Base-by-base conservation (phyloP, 2,329 filamentous ascomycete species). In the Ustulina deusta region DNA sequence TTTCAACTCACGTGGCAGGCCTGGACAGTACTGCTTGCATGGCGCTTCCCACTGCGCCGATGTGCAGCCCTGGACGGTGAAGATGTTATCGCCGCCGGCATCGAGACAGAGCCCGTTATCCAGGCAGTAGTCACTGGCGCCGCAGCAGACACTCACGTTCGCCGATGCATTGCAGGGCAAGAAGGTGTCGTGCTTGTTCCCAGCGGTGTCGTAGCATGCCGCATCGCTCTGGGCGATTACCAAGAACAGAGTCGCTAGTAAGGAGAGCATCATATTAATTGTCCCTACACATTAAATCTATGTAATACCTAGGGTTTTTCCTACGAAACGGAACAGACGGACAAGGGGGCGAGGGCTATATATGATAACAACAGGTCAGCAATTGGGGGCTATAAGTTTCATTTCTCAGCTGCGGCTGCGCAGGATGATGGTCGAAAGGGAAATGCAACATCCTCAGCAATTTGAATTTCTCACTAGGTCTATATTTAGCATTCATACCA, bases 51-150 rank as follows among this genome's bases (percentile, higher is more conserved):
- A 78, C 51, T 65, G 55, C 29, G 63, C 69, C 58, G 74, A 72
- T 11, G 74, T 76, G 63, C 76, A 78, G 27, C 74, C 75, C 61
- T 78, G 76, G 27, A 74, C 73, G 15, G 72, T 75, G 64, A 75
- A 73, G 63, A 74, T 71, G 56, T 75, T 76, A 56, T 73, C 73
- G 15, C 66, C 70, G 3, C 42, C 69, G 11, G 74, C 69, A 48
- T 76, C 73, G 17, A 78, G 66, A 38, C 75, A 78, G 36, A 77
- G 72, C n/a, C 75, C 75, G 59, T 78, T 78, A 40, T 54, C 72
- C 27, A 77, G 70, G 52, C 75, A 76, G 38, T 69, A 67, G 66
- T 77, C 75, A 48, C 25, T 52, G 49, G 48, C 68, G 38, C 68
- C 68, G 63, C 76, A 78, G 66, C 75, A 78, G 42, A 71, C 71